Base-by-base conservation (phyloP, 345 rosid genomes). In the Adansonia digitata region DNA sequence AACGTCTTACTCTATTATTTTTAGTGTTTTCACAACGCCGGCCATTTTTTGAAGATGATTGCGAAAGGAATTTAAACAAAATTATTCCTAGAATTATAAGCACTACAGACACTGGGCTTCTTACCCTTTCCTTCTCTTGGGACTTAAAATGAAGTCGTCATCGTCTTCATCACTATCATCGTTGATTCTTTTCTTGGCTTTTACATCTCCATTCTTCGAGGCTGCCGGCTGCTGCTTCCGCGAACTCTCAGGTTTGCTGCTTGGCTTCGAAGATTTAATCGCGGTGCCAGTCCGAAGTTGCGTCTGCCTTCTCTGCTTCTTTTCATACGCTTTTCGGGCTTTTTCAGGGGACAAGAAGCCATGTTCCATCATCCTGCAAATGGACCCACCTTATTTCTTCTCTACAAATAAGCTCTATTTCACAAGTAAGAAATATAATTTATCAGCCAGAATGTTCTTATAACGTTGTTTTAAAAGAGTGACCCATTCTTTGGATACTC, bases 301-400 rank as follows among this genome's bases (percentile, higher is more conserved):
- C 85, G 88, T 95, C 85, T 87, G 97, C 83, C 87, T 93, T 76
- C 92, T 88, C 79, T 88, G 99, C 79, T 91, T 95, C 89, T 67
- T 95, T 84, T 95, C 98, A 5, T 79, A 65, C 2, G 94, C 97
- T 84, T 55, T 87, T 80, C 87, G 91, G 2, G 98, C 88, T 82
- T 85, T 88, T 5, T 90, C 97, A 8, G 90, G 84, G 65, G 97
- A 89, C 75, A 95, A 81, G 82, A 95, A 82, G 20, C 97, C 98
- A 77, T 95, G 98, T 84, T 95, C 99, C 99, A 95, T 93, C 89
- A 95, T 85, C 99, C 98, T 95, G 84, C 61, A 81, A 63, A 69
- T 68, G 0, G 20, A 24, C 14, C 29, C 69, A 39, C 39, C 29
- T 64, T 20, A 37, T 12, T 64, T 29, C 10, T 37, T 42, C 71